Percentiles rank a stretch among this genome's conserved stretches.
Conservation (phyloP, 108 stramenopile genomes). For the Mediolabrus comicus region DNA sequence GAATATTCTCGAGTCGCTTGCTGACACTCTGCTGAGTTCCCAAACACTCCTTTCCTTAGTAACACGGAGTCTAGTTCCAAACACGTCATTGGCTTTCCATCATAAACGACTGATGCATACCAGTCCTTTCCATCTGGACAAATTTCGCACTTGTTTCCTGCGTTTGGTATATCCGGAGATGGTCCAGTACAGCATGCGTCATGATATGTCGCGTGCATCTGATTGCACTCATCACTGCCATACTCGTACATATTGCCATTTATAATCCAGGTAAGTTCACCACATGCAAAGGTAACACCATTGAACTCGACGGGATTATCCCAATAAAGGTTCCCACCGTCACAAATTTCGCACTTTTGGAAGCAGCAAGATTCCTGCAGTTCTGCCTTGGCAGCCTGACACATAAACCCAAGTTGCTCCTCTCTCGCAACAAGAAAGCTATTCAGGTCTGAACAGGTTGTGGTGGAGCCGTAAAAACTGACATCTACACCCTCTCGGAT, state of each 20-base stretch:
- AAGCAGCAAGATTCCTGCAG: conserved; percentile 39
- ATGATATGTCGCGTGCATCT: conserved; percentile 31
- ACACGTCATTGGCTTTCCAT: conserved; percentile 42
- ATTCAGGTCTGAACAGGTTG: conserved; percentile 43
- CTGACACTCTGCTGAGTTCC: conserved; percentile 21
- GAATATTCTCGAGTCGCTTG: conserved; percentile 27
- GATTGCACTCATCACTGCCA: conserved; percentile 31
- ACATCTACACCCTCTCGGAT: conserved; percentile 24
- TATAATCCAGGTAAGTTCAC: conserved; percentile 42
- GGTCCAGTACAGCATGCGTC: conserved; percentile 39
- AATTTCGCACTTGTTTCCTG: conserved; percentile 42
- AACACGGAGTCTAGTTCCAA: conserved; percentile 43
- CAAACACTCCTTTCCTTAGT: conserved; percentile 23
- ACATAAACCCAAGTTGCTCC: conserved; percentile 46
- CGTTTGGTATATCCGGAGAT: conserved; percentile 32
- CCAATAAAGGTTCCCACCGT: conserved; percentile 32
- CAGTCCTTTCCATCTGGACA: conserved; percentile 47
- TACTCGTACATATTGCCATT: conserved; percentile 33
- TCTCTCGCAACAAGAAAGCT: conserved; percentile 47
- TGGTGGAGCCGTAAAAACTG: conserved; percentile 38
- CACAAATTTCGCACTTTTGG: conserved; percentile 34
- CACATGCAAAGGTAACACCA: conserved; percentile 39
- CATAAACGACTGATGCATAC: conserved; percentile 40
- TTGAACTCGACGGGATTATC: conserved; percentile 42
- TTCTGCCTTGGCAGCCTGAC: conserved; percentile 46